Evolutionary conservation across 2,329 filamentous ascomycete species (phyloP), one percentile per base, ranked within the genome.

Genomic region (Penicillium polonicum): DNA sequence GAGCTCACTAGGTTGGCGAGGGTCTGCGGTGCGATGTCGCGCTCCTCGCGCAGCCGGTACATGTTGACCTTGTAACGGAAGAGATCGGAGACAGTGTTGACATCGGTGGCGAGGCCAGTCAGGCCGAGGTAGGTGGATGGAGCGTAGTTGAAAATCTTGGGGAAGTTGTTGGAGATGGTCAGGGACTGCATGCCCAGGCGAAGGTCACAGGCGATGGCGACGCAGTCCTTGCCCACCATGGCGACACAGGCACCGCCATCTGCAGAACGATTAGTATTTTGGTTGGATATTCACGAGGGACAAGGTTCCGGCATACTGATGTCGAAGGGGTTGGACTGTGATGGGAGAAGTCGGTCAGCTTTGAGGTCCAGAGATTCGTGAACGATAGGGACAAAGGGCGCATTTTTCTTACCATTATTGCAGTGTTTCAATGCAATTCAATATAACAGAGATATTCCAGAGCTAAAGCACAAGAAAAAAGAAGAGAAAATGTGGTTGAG

Each of bases 61-160:
- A 99, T 95, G 85, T 99, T 99, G 78, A 96, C 91, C 85, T 99
- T 99, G 87, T 96, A 97, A 74, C 94, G 92, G 85, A 99, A 96
- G 67, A 97, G 88, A 80, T 99, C 93, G 70, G 88, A 90, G 68
- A 99, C 93, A 68, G 93, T 97, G 65, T 85, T 86, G 65, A 99
- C 92, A 76, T 99, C 94, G 69, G 94, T 99, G 60, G 94, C 94
- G 51, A 99, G 90, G 55, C 94, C 94, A 5, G 94, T 97, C 60
- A 99, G 87, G 56, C 94, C 94, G 36, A 99, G 89, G 79, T 95
- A 97, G 70, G 94, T 91, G 73, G 93, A 91, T 72, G 79, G 76
- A 66, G 91, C 92, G 84, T 96, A 97, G 78, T 89, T 87, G 87
- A 97, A 97, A 83, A 99, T 91, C 84, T 99, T 99, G 82, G 94